A percentile compares a stretch with the other conserved stretches of the same genome.
phyloP scores from a whole-genome alignment of 768 basidiomycete genomes.

The Lyophyllum decastes region DNA sequence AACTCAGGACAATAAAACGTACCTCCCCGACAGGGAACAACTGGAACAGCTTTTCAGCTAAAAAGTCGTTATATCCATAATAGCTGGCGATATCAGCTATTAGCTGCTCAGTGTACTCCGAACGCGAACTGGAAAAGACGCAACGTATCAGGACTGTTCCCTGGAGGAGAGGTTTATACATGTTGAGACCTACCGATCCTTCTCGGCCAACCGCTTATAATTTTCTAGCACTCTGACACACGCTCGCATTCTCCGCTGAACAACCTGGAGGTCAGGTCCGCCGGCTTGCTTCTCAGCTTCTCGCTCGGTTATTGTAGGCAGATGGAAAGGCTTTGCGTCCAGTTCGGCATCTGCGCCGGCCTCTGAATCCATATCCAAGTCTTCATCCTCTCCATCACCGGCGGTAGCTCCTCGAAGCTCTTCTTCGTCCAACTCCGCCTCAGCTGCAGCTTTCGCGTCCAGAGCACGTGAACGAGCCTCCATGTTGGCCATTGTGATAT shows the following conservation, averaged over 20 bases:
- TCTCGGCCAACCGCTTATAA: conserved; percentile 67
- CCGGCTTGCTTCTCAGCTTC: conserved; percentile 71
- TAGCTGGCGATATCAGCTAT: conserved; percentile 90
- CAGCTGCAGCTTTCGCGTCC: conserved; percentile 64
- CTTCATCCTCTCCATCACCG: conserved; percentile 50
- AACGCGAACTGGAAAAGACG: conserved; percentile 60
- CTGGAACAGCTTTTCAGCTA: conserved; percentile 92
- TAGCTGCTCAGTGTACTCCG: conserved; percentile 89
- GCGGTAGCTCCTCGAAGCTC: conserved; percentile 60
- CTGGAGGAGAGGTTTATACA: background rate
- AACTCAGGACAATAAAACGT: conserved; percentile 19
- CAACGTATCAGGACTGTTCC: conserved; percentile 9
- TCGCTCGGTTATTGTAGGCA: conserved; percentile 73
- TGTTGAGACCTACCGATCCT: conserved; percentile 58
- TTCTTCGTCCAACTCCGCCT: conserved; percentile 68
- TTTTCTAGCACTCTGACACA: conserved; percentile 72
- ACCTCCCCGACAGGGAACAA: conserved; percentile 94
- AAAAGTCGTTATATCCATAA: conserved; percentile 96
- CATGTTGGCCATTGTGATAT: conserved; percentile 78
- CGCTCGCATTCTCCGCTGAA: conserved; percentile 80
- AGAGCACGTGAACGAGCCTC: conserved; percentile 78
- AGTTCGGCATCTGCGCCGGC: conserved; percentile 50
- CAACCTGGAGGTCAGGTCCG: conserved; percentile 70
- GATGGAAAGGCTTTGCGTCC: conserved; percentile 52
- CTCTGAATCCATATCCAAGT: conserved; percentile 42